Percentiles rank a stretch among this genome's conserved stretches.
Evolutionary conservation across 805 yeast genomes (phyloP).

Genomic region (Jamesozyma hellenica): DNA sequence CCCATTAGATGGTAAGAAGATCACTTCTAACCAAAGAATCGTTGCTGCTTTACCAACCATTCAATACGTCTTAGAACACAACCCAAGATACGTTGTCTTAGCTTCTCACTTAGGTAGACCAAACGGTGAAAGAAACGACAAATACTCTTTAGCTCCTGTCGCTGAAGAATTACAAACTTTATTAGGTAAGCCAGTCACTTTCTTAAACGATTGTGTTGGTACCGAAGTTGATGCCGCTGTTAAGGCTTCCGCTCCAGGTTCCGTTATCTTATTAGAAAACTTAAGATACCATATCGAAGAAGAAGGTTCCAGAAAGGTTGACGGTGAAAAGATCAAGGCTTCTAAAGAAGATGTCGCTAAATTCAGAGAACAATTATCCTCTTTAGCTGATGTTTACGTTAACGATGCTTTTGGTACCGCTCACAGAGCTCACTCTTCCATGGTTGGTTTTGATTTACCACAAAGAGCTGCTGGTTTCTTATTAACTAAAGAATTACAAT

Average conservation of each 20-base stretch:
- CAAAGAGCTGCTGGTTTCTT: slow-evolving; percentile 98
- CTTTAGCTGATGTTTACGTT: slow-evolving; percentile 92
- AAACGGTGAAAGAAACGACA: slow-evolving; percentile 79
- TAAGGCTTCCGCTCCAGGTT: slow-evolving; percentile 63
- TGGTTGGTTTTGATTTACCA: slow-evolving; percentile 94
- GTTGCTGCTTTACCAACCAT: slow-evolving; percentile 99
- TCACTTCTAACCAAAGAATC: slow-evolving; percentile 98
- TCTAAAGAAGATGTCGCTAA: slow-evolving; percentile 69
- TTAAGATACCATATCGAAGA: slow-evolving; percentile 96
- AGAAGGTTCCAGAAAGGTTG: slow-evolving; percentile 87
- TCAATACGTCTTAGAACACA: slow-evolving; percentile 82
- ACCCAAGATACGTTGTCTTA: slow-evolving; percentile 82
- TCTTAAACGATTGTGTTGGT: slow-evolving; percentile 90
- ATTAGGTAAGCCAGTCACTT: slow-evolving; percentile 63
- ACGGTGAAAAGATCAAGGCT: slow-evolving; percentile 92
- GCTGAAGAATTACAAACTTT: slow-evolving; percentile 78
- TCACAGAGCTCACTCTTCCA: slow-evolving; percentile 99
- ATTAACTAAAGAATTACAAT: slow-evolving; percentile 92
- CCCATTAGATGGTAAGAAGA: slow-evolving; percentile 89
- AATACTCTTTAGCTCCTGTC: slow-evolving; percentile 89
- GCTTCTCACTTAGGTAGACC: slow-evolving; percentile 99
- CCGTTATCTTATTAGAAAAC: slow-evolving; percentile 88
- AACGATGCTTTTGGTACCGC: slow-evolving; percentile 99
- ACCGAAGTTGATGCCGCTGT: slow-evolving; percentile 75
- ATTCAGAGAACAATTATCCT: slow-evolving; percentile 84